Evolutionary conservation across 78 protist species (phyloP).

Genomic region (Mastigamoeba balamuthi): DNA sequence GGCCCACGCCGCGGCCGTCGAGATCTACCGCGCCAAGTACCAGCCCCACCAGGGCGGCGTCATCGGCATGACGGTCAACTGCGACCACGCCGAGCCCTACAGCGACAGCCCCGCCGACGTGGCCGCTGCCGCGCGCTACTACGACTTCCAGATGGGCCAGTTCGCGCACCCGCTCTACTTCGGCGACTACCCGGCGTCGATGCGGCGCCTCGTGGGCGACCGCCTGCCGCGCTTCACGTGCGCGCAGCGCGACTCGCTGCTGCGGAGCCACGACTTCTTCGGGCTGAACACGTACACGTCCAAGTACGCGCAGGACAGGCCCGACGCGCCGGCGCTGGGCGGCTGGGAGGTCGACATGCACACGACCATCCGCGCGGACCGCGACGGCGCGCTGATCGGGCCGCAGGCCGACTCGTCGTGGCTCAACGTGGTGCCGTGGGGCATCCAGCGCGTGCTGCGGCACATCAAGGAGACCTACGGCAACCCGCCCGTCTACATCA

Average conservation of each 20-base stretch:
- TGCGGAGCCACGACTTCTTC: constrained; percentile 30
- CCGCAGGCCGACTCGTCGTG: constrained; percentile 7
- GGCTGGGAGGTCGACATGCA: not conserved
- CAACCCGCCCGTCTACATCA: constrained; percentile 24
- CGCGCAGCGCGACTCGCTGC: not conserved
- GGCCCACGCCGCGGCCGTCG: constrained; percentile 18
- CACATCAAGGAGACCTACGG: constrained; percentile 7
- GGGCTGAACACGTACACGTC: constrained; percentile 51
- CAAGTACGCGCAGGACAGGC: not conserved
- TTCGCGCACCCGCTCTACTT: constrained; percentile 14
- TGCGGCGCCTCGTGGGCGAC: constrained; percentile 9
- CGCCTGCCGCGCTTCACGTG: constrained; percentile 22
- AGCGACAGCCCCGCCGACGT: constrained; percentile 1
- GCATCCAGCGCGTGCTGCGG: constrained; percentile 13
- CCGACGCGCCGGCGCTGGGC: not conserved
- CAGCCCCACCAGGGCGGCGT: not conserved
- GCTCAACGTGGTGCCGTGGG: constrained; percentile 38
- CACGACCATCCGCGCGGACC: not conserved
- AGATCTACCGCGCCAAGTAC: not conserved
- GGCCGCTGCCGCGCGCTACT: constrained; percentile 26
- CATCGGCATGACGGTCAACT: constrained; percentile 10
- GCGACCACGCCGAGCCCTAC: constrained; percentile 11
- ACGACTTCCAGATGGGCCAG: constrained; percentile 29
- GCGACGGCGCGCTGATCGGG: constrained; percentile 8
- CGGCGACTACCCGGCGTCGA: constrained; percentile 40